Conservation (phyloP, 768 basidiomycete species). For the Mycena olivaceomarginata region DNA sequence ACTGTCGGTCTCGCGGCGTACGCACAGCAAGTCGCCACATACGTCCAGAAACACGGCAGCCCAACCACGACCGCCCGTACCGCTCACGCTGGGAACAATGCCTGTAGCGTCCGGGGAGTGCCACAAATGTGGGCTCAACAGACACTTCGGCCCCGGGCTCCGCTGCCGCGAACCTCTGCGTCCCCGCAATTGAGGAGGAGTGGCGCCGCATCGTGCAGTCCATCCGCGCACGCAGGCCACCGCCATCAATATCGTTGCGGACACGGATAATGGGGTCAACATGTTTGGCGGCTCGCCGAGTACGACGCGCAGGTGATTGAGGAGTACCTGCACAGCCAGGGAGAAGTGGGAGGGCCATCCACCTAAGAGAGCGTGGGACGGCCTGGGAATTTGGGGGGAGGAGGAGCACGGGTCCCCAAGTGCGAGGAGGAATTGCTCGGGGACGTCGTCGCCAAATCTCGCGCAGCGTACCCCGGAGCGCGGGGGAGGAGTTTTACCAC, state of each 20-base stretch:
- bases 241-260: slow-evolving; percentile 8
- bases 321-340: slow-evolving; percentile 26
- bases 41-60: too few species aligned
- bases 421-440: slow-evolving; percentile 34
- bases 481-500: slow-evolving; percentile 27
- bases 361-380: slow-evolving; percentile 22
- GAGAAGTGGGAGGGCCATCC: slow-evolving; percentile 29
- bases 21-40: slow-evolving; percentile 32
- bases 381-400: slow-evolving; percentile 4
- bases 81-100: too few species aligned
- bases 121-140: slow-evolving; percentile 40
- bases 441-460: slow-evolving; percentile 26
- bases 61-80: too few species aligned
- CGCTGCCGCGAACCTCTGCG: neutral
- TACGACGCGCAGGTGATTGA: slow-evolving; percentile 19
- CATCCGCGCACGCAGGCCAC: neutral
- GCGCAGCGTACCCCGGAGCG: slow-evolving; percentile 22
- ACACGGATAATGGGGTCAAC: slow-evolving; percentile 2
- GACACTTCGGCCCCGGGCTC: slow-evolving; percentile 32
- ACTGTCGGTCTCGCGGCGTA: slow-evolving; percentile 13
- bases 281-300: slow-evolving; percentile 26
- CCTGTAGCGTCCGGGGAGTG: too few species aligned
- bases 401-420: slow-evolving; percentile 32
- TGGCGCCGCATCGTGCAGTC: slow-evolving; percentile 46
- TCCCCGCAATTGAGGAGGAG: slow-evolving; percentile 40